Percentiles rank a stretch among this genome's conserved stretches.
These are phyloP conservation scores for Plasmodium gonderi DNA, from an alignment of 169 alveolate genomes.

Conservation along the genomic window DNA sequence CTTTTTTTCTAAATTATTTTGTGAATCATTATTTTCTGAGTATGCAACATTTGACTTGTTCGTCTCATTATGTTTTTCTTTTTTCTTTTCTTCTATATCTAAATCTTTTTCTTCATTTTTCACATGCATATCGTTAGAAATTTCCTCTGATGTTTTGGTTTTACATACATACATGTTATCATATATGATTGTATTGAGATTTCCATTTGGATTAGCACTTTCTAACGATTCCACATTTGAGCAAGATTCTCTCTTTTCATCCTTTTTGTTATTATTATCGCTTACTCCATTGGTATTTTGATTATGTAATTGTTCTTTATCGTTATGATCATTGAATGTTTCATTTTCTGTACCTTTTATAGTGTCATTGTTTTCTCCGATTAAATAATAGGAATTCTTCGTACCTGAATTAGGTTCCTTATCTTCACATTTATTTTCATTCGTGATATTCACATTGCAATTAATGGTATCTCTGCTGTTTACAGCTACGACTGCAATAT, in stretches of 20 bases:
- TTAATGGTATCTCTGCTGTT: not conserved
- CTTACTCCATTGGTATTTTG: not conserved
- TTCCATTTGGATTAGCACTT: not conserved
- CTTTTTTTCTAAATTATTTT: not conserved
- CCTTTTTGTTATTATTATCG: not conserved
- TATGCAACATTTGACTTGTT: not conserved
- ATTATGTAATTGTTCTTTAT: not conserved
- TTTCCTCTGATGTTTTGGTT: not conserved
- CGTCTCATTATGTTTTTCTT: not conserved
- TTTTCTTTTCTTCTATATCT: not conserved
- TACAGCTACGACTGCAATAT: not conserved
- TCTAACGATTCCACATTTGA: not conserved
- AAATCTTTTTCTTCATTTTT: conserved; percentile 13
- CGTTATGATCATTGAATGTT: not conserved
- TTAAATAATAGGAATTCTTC: not conserved
- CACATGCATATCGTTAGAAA: not conserved
- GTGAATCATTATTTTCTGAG: not conserved
- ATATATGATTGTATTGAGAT: not conserved
- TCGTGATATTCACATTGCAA: not conserved
- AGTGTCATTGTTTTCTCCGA: not conserved
- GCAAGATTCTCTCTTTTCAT: not conserved
- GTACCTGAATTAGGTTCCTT: not conserved
- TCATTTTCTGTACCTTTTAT: not conserved
- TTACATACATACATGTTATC: not conserved
- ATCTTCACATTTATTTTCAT: not conserved